Base-by-base conservation (phyloP, 2,329 filamentous ascomycete species). In the Monosporascus ibericus region DNA sequence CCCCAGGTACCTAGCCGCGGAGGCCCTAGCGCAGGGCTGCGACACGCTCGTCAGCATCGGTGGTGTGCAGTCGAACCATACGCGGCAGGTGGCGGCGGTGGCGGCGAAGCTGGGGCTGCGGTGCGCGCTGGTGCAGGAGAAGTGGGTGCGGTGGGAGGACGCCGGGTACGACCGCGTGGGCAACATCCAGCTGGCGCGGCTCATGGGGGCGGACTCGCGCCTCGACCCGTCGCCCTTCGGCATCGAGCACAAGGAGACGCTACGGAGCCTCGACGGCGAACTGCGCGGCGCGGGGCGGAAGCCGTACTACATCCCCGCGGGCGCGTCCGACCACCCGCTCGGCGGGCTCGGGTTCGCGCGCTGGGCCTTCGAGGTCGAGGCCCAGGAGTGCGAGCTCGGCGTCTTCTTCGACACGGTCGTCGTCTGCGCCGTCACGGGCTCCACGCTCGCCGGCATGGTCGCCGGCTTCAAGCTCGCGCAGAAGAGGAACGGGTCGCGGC, bases 261-360 rank as follows among this genome's bases (percentile, higher is more conserved):
- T 85, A 3, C 73, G 75, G 48, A 67, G 73, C 1, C 71, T 86
- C 3, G 74, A 77, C 42, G 69, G 76, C 15, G 79, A 85, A 61
- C 76, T 84, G 17, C 68, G 72, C 52, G 65, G 60, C 1, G 64
- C 64, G 1, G 85, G 83, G 0, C 76, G 77, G 38, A 84, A 80
- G 65, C 83, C 86, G 0, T 90, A 88, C 63, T 86, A 85, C 63
- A 87, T 89, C 57, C 86, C 86, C 4, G 85, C 85, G 0, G 86
- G 86, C 0, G 85, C 85, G 1, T 86, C 81, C 0, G 85, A 88
- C 64, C 86, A 89, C 64, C 82, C 83, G 0, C 73, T 88, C 0
- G 86, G 86, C 3, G 86, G 86, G 0, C 66, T 89, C 17, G 86
- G 86, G 0, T 89, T 88, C 60, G 85, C 85, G 7, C 73, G 84